Conservation (phyloP, 2,329 filamentous ascomycete species). For the Trichophyton mentagrophytes region DNA sequence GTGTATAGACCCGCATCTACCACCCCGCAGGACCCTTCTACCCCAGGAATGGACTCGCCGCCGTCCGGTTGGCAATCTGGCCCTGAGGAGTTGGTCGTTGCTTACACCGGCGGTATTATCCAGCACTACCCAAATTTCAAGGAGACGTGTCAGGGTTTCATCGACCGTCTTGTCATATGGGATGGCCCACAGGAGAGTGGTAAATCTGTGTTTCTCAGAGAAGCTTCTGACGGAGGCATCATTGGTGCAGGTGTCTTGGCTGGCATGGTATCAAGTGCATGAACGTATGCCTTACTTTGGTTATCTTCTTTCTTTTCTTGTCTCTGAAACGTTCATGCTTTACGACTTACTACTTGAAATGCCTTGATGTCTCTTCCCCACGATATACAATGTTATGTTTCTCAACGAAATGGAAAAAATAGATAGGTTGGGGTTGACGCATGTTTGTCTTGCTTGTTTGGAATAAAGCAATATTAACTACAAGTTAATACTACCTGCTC, state of each 20-base stretch:
- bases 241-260: slow-evolving; percentile 39
- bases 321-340: not conserved
- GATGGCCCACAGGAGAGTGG: slow-evolving; percentile 26
- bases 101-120: slow-evolving; percentile 65
- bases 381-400: not conserved
- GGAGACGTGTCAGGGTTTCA: slow-evolving; percentile 50
- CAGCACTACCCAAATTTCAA: slow-evolving; percentile 59
- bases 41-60: slow-evolving; percentile 19
- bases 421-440: not conserved
- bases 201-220: slow-evolving; percentile 35
- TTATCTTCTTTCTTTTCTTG: not conserved
- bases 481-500: not conserved
- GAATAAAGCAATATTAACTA: not conserved
- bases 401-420: not conserved
- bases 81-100: slow-evolving; percentile 54
- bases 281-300: not conserved
- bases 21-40: not conserved
- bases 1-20: slow-evolving; percentile 8
- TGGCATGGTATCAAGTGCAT: slow-evolving; percentile 22
- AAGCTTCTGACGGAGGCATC: slow-evolving; percentile 38
- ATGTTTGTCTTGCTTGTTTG: not conserved
- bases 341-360: not conserved
- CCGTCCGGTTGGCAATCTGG: slow-evolving; percentile 30
- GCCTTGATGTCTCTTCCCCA: not conserved
- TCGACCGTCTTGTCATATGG: slow-evolving; percentile 39